phyloP scores from a whole-genome alignment of 2,329 filamentous ascomycete species.

The Dryadomyces quercivorus region DNA sequence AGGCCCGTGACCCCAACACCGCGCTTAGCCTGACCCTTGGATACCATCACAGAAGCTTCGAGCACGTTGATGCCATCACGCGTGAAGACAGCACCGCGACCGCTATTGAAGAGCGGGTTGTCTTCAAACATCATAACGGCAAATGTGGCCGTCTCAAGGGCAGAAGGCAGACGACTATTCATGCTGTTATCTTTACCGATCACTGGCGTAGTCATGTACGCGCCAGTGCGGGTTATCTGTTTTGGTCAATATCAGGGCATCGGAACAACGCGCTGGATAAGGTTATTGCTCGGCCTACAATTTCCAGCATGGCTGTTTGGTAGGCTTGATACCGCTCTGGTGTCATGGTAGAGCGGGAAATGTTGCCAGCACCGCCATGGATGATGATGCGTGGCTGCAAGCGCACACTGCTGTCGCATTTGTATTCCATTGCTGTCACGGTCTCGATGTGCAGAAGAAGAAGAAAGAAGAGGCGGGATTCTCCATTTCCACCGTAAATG shows the following conservation, averaged over 20 bases:
- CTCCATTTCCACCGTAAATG: too few species aligned
- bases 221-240: constrained; percentile 31
- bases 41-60: constrained; percentile 80
- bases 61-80: constrained; percentile 73
- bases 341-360: constrained; percentile 46
- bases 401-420: neutral
- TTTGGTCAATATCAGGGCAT: too few species aligned
- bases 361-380: constrained; percentile 63
- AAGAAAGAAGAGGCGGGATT: too few species aligned
- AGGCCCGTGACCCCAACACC: constrained; percentile 68
- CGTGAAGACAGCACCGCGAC: constrained; percentile 76
- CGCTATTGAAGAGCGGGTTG: constrained; percentile 73
- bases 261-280: neutral
- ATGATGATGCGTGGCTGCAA: constrained; percentile 52
- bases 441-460: too few species aligned
- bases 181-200: neutral
- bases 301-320: constrained; percentile 46
- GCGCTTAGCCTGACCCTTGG: constrained; percentile 57
- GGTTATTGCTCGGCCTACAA: constrained; percentile 28
- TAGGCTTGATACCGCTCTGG: constrained; percentile 46
- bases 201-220: constrained; percentile 30
- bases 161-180: constrained; percentile 29
- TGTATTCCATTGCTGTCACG: constrained; percentile 1
- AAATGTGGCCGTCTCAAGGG: constrained; percentile 62
- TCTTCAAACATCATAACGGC: constrained; percentile 69